Base-by-base conservation (phyloP, 1,284 basidiomycete genomes). In the Boletellus deceptivus region DNA sequence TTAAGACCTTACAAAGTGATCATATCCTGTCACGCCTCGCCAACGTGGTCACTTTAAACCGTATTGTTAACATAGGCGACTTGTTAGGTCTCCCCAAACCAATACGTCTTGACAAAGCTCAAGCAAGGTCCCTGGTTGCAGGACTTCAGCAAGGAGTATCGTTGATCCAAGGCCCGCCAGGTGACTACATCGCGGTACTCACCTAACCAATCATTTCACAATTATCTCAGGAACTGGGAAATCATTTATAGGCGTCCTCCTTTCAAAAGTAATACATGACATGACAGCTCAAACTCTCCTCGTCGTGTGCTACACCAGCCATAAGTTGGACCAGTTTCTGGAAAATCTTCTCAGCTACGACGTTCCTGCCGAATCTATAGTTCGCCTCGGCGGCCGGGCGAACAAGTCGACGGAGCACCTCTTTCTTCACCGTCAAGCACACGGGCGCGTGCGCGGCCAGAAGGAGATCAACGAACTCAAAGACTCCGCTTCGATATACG, bases 101-200 rank as follows among this genome's bases (percentile, higher is more conserved):
- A 1, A 72, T 84, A 41, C 45, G 53, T 9, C 72, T 86, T 0
- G 84, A 86, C 57, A 37, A 57, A 0, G 70, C 79, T 0, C 84
- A 86, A 58, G 70, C 72, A 0, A 57, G 47, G 0, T 82, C 82
- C 0, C 66, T 85, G 3, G 44, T 80, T 1, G 61, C 75, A 1
- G 79, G 77, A 0, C 67, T 86, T 4, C 74, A 67, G 0, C 77
- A 82, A 50, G 65, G 61, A 4, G 68, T 86, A 2, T 78, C 82
- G 0, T 59, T 86, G 6, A 82, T 86, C 8, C 84, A 86, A 62
- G 84, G 84, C 0, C 83, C 83, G 0, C 84, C 83, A 33, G 84
- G 83, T 83, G 58, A 44, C 71, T 13, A 17, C 20, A 16, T 9
- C 16, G 17, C 34, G 29, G 6, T 16, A 8, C 4, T 31, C 27